Base-by-base conservation (phyloP, 345 rosid genomes). In the Odontarrhena argentea region DNA sequence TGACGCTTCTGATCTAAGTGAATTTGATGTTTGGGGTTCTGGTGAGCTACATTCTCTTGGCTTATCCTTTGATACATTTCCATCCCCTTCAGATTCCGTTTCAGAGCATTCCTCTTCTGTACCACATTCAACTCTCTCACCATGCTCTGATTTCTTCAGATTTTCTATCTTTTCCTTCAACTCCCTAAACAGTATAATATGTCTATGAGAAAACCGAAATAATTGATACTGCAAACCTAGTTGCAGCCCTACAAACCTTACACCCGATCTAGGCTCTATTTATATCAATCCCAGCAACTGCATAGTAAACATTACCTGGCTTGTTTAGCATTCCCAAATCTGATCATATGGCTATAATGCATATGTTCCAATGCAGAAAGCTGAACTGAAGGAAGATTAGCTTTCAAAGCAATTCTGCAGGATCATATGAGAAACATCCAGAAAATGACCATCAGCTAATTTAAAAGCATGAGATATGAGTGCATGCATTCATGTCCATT, bases 291-390 rank as follows among this genome's bases (percentile, higher is more conserved):
- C 42, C 44, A 60, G 13, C 6, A 18, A 60, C 55, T 50, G 56
- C 37, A 43, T 58, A 35, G 59, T 46, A 62, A 30, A 46, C 51
- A 52, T 76, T 80, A 91, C 99, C 96, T 94, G 74, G 95, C 84
- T 82, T 87, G 78, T 55, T 85, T 84, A 74, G 77, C 71, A 76
- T 94, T 78, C 77, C 85, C 86, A 85, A 91, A 87, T 84, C 99
- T 83, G 62, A 94, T 91, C 96, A 91, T 91, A 79, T 88, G 83
- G 85, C 87, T 87, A 57, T 94, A 94, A 64, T 91, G 97, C 96
- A 94, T 88, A 72, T 81, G 88, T 78, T 94, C 96, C 50, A 94
- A 75, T 41, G 97, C 97, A 63, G 84, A 70, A 76, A 91, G 83
- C 80, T 94, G 91, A 73, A 81, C 30, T 9, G 85, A 72, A 47